Conservation (phyloP, 345 rosid species). For the Pugionium cornutum region DNA sequence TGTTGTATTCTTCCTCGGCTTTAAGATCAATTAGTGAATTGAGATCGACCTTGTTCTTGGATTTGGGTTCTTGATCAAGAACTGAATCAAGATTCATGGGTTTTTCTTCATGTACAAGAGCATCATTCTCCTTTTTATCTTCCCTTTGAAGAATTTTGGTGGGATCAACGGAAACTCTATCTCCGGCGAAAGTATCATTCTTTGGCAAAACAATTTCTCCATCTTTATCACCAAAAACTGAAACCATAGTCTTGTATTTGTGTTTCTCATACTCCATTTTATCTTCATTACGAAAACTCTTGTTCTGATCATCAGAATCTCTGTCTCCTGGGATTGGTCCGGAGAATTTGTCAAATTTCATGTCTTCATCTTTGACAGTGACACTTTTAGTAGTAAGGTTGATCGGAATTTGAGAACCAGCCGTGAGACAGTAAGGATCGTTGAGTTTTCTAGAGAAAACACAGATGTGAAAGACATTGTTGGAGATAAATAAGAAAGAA, state of each 20-base stretch:
- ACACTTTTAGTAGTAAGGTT: constrained; percentile 23
- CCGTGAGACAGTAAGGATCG: constrained; percentile 79
- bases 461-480: constrained; percentile 64
- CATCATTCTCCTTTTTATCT: too few relatives aligned
- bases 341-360: too few relatives aligned
- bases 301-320: too few relatives aligned
- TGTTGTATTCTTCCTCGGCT: constrained; percentile 25
- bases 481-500: constrained; percentile 57
- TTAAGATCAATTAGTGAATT: too few relatives aligned
- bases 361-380: constrained; percentile 11
- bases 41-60: constrained; percentile 19
- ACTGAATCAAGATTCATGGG: constrained; percentile 23
- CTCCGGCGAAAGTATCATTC: constrained; percentile 10
- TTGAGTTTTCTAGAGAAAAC: constrained; percentile 76
- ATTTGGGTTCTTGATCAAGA: too few relatives aligned
- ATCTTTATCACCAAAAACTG: constrained; percentile 20
- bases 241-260: constrained; percentile 14
- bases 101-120: constrained; percentile 5
- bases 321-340: too few relatives aligned
- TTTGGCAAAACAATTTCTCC: constrained; percentile 24
- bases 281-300: too few relatives aligned
- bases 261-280: too few relatives aligned
- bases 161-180: constrained; percentile 5
- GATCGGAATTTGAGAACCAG: constrained; percentile 53
- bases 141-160: too few relatives aligned